Conservation (phyloP, 1,284 basidiomycete species). For the Phylloboletellus chloephorus region DNA sequence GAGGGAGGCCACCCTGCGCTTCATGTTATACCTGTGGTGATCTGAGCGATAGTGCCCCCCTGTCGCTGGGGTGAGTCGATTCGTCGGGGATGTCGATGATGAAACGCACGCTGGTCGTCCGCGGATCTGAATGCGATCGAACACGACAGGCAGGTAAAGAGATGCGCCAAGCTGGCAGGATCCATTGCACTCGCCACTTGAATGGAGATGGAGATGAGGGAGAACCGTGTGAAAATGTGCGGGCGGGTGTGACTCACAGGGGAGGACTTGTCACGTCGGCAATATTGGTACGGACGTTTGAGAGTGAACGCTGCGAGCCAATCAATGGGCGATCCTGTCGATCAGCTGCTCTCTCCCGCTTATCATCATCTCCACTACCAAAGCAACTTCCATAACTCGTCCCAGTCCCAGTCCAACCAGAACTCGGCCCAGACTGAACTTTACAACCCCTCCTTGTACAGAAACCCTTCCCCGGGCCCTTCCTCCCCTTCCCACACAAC, state of each 20-base stretch:
- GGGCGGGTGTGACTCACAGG: constrained; percentile 17
- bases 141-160: constrained; percentile 92
- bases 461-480: constrained; percentile 25
- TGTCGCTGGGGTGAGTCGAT: constrained; percentile 29
- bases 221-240: constrained; percentile 21
- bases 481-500: constrained; percentile 24
- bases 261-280: constrained; percentile 7
- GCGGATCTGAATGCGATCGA: constrained; percentile 83
- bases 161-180: no score
- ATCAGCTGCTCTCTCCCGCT: constrained; percentile 58
- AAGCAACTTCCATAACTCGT: constrained; percentile 23
- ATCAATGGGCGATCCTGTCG: constrained; percentile 57
- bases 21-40: constrained; percentile 98
- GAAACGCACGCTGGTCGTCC: constrained; percentile 75
- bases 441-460: constrained; percentile 23
- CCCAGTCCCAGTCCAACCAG: constrained; percentile 15
- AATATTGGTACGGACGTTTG: constrained; percentile 19
- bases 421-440: constrained; percentile 22
- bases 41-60: constrained; percentile 92
- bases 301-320: constrained; percentile 36
- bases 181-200: no score
- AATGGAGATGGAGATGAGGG: not conserved
- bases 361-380: constrained; percentile 51
- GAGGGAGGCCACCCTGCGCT: constrained; percentile 88
- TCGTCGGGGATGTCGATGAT: not conserved